Conservation (phyloP, 2,329 filamentous ascomycete genomes). For the Arthrobotrys sphaeroides region DNA sequence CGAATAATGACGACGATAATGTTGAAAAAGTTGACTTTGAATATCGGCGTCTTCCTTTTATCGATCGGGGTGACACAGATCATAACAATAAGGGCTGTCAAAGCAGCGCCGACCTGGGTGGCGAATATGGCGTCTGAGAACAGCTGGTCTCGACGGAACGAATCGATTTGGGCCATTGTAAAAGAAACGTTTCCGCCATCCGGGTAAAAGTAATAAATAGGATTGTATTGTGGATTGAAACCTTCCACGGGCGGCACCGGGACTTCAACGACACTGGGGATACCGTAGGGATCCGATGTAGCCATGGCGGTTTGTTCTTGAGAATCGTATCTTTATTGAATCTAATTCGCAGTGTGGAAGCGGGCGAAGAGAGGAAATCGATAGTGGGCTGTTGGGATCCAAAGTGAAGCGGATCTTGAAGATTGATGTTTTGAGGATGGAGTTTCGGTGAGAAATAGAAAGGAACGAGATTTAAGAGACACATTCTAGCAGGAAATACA, state of each 20-base stretch:
- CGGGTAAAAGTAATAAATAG: conserved; percentile 33
- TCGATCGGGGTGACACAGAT: conserved; percentile 73
- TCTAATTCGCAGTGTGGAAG: neutral
- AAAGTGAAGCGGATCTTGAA: too few relatives aligned
- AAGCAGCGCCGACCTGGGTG: conserved; percentile 74
- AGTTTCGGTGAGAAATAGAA: neutral
- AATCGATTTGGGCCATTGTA: conserved; percentile 52
- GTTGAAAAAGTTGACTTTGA: conserved; percentile 71
- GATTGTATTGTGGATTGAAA: conserved; percentile 38
- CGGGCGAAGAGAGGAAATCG: neutral
- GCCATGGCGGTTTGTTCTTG: neutral
- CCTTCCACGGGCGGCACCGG: neutral
- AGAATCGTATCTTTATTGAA: neutral
- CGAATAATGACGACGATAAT: conserved; percentile 72
- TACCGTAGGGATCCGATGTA: neutral
- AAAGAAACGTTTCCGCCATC: conserved; percentile 56
- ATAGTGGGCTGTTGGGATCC: neutral
- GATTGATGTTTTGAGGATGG: neutral
- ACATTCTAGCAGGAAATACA: neutral
- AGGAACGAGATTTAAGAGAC: neutral
- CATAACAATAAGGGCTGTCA: conserved; percentile 73
- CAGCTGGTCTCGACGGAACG: conserved; percentile 37
- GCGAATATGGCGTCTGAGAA: conserved; percentile 67
- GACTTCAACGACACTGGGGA: conserved; percentile 1
- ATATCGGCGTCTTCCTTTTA: conserved; percentile 73